phyloP scores from a whole-genome alignment of 2,329 filamentous ascomycete species.

The Zymoseptoria tritici region DNA sequence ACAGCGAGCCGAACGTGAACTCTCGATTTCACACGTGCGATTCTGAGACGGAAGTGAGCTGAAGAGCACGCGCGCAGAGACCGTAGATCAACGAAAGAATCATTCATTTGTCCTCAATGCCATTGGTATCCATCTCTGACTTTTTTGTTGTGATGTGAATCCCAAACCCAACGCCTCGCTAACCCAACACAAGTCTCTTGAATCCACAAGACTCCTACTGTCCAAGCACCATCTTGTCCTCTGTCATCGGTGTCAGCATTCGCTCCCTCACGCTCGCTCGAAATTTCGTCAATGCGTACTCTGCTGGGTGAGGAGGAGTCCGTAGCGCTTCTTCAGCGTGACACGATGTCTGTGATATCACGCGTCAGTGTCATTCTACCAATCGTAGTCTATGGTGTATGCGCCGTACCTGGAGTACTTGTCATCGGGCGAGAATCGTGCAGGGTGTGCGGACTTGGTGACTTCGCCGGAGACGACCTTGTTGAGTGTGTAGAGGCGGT shows the following conservation, averaged over 20 bases:
- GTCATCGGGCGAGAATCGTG: slow-evolving; percentile 95
- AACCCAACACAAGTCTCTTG: slow-evolving; percentile 11
- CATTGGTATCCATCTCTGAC: background rate
- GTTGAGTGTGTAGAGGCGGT: slow-evolving; percentile 90
- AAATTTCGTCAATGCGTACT: slow-evolving; percentile 15
- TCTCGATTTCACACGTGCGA: background rate
- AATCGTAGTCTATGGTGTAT: background rate
- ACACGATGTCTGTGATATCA: slow-evolving; percentile 64
- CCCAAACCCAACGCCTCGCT: slow-evolving; percentile 22
- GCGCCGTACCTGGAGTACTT: slow-evolving; percentile 73
- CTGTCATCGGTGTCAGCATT: slow-evolving; percentile 21
- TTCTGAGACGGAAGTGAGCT: background rate
- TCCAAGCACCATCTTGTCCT: slow-evolving; percentile 39
- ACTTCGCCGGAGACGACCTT: slow-evolving; percentile 76
- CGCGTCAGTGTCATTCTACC: background rate
- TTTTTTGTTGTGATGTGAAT: background rate
- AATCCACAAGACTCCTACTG: slow-evolving; percentile 24
- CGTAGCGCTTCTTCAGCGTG: slow-evolving; percentile 88
- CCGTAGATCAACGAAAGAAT: background rate
- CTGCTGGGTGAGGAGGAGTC: slow-evolving; percentile 74
- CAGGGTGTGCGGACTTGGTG: slow-evolving; percentile 92
- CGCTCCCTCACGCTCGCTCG: background rate
- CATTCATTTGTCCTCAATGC: background rate
- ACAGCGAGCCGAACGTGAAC: background rate
- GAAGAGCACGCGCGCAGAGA: background rate